Conservation (phyloP, 192 early-diverging fungal genomes). For the Entophlyctis luteolus region DNA sequence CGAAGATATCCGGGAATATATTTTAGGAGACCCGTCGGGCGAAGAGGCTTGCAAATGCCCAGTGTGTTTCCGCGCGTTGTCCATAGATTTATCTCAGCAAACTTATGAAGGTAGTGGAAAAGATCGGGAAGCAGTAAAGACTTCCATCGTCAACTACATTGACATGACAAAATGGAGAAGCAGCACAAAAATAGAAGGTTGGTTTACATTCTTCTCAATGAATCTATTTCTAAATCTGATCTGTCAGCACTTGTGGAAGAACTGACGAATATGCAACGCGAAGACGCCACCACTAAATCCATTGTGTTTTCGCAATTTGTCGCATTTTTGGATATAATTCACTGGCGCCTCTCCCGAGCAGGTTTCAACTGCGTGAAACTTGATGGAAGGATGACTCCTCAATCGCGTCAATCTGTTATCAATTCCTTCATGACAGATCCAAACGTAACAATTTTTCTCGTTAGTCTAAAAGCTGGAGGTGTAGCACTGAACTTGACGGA, state of each 20-base stretch:
- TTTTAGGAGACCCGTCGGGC: conserved; percentile 33
- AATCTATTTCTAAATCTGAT: background rate
- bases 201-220: background rate
- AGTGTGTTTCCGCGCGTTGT: conserved; percentile 67
- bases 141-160: conserved; percentile 88
- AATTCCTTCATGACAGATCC: conserved; percentile 71
- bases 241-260: conserved; percentile 78
- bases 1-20: conserved; percentile 63
- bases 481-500: conserved; percentile 90
- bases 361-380: conserved; percentile 81
- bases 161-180: conserved; percentile 83
- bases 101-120: conserved; percentile 38
- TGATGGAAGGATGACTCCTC: conserved; percentile 84
- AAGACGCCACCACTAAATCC: conserved; percentile 69
- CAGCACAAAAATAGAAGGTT: conserved; percentile 85
- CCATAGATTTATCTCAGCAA: conserved; percentile 66
- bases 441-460: conserved; percentile 80
- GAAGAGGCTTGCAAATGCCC: conserved; percentile 67
- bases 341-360: conserved; percentile 83
- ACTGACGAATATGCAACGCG: conserved; percentile 64
- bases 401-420: conserved; percentile 59
- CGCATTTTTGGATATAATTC: conserved; percentile 81
- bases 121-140: conserved; percentile 41
- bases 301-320: conserved; percentile 85
- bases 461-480: conserved; percentile 87